phyloP scores from a whole-genome alignment of 2,329 filamentous ascomycete species.

The Rachicladosporium sp. region DNA sequence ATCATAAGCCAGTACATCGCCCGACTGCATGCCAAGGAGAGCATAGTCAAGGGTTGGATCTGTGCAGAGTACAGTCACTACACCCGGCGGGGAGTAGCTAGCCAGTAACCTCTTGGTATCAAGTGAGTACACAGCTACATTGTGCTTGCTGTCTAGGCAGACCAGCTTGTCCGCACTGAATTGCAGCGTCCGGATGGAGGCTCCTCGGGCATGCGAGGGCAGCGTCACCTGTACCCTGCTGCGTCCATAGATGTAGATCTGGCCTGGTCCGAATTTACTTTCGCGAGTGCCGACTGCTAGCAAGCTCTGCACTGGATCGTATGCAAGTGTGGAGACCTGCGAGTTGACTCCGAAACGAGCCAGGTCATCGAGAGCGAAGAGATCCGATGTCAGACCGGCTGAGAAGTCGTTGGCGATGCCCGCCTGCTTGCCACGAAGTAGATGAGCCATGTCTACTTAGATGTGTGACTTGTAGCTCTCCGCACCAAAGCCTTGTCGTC shows the following conservation, averaged over 20 bases:
- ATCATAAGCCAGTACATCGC: constrained; percentile 86
- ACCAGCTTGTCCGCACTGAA: constrained; percentile 81
- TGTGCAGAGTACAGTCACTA: constrained; percentile 60
- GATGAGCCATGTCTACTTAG: constrained; percentile 56
- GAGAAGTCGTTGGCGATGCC: constrained; percentile 89
- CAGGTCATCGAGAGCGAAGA: constrained; percentile 73
- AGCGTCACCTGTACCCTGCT: constrained; percentile 67
- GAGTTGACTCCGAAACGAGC: constrained; percentile 62
- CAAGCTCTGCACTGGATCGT: constrained; percentile 87
- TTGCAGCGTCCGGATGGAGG: constrained; percentile 64
- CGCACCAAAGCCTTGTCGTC: no score
- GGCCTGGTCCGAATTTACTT: constrained; percentile 70
- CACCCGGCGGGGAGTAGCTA: constrained; percentile 63
- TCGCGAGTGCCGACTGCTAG: constrained; percentile 84
- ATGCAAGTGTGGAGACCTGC: constrained; percentile 64
- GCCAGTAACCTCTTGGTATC: constrained; percentile 54
- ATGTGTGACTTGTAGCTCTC: constrained; percentile 3
- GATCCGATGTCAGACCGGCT: constrained; percentile 60
- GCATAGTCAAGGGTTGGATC: constrained; percentile 92
- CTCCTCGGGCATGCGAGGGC: constrained; percentile 50
- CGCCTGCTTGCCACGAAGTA: constrained; percentile 83
- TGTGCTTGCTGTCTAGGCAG: constrained; percentile 74
- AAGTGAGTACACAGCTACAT: constrained; percentile 73
- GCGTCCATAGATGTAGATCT: constrained; percentile 82
- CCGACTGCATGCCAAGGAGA: constrained; percentile 53